These are phyloP conservation scores for Fusarium poae DNA, from an alignment of 2,329 filamentous ascomycete genomes.

Conservation along the genomic window DNA sequence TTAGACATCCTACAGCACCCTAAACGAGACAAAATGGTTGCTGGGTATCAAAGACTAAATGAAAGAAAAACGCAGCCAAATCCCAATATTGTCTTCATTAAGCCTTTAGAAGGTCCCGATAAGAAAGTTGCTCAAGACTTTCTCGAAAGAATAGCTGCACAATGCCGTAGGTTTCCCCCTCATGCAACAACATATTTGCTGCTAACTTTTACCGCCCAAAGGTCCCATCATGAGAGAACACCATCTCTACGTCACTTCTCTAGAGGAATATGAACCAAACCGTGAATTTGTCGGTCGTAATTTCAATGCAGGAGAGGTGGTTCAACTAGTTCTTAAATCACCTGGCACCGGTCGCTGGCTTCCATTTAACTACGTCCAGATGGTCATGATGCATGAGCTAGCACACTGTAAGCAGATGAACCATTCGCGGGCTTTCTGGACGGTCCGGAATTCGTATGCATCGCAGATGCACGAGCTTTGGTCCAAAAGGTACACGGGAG, in stretches of 20 bases:
- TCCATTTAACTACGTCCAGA: constrained; percentile 85
- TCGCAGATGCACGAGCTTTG: constrained; percentile 78
- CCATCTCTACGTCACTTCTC: constrained; percentile 72
- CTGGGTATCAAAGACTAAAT: constrained; percentile 84
- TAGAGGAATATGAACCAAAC: constrained; percentile 88
- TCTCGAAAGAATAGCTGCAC: constrained; percentile 81
- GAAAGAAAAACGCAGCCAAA: constrained; percentile 81
- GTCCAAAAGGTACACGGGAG: constrained; percentile 78
- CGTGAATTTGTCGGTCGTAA: constrained; percentile 87
- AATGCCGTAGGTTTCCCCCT: constrained; percentile 69
- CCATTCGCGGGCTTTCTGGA: constrained; percentile 85
- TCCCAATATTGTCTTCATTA: constrained; percentile 85
- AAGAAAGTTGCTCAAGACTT: constrained; percentile 76
- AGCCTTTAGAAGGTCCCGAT: constrained; percentile 76
- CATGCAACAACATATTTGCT: not conserved
- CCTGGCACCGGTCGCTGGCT: constrained; percentile 76
- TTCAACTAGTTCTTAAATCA: constrained; percentile 85
- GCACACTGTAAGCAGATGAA: constrained; percentile 95
- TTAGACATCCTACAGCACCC: not conserved
- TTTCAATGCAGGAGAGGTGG: constrained; percentile 89
- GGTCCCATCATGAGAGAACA: constrained; percentile 78
- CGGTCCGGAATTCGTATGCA: constrained; percentile 79
- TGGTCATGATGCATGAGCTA: constrained; percentile 96
- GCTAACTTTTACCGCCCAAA: constrained; percentile 43
- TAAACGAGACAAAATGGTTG: constrained; percentile 68